Base-by-base conservation (phyloP, 108 stramenopile genomes). In the Pseudonitzschia pungens region DNA sequence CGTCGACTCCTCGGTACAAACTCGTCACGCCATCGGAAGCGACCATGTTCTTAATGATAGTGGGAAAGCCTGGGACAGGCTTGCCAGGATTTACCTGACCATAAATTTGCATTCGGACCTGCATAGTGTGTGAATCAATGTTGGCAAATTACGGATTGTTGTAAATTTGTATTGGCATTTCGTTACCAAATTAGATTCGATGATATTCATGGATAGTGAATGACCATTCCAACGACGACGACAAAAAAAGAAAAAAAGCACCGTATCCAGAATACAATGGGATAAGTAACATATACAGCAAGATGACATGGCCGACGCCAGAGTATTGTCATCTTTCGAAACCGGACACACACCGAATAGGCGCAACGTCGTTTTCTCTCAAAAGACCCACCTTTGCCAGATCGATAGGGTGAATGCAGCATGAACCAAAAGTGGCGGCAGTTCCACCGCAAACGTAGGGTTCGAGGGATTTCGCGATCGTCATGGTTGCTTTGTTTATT, bases 361-460 rank as follows among this genome's bases (percentile, higher is more conserved):
- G 6, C 6, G 6, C 36, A 48, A 11, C 16, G 7, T 48, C 45
- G 14, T 48, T 48, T 43, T 43, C 11, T 48, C 16, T 18, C 14
- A 48, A 48, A 4, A 70, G 33, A 73, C 76, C 43, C 41, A 94
- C 96, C 86, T 99, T 99, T 27, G 97, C 96, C 14, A 98, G 81
- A 81, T 99, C 98, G 72, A 99, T 97, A 18, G 98, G 97, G 74
- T 97, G 97, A 80, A 99, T 96, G 45, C 94, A 83, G 70, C 87
- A 77, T 54, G 87, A 85, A n/a, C 96, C 97, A 70, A 97, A 94
- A 50, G 96, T 96, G 3, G 98, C 97, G 16, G 96, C 95, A n/a
- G 90, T 48, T 33, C 98, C 98, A 60, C 94, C 94, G 72, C 94
- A 95, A 50, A 91, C 92, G 76, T 92, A 95, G 20, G 94, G 94